phyloP scores from a whole-genome alignment of 1,284 basidiomycete species.

The Naganishia albida region DNA sequence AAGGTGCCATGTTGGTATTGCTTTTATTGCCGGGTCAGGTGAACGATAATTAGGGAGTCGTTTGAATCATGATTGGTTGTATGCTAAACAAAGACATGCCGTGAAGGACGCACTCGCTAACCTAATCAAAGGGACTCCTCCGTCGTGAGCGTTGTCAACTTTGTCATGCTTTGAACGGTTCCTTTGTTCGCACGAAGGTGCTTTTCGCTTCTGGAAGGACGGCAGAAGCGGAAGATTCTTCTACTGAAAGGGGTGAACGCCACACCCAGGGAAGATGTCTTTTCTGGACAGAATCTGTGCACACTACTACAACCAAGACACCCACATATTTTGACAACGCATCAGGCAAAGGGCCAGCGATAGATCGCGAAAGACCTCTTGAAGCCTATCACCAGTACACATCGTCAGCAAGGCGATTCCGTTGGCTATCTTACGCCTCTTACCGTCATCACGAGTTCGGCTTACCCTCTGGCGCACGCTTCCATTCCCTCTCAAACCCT shows the following conservation, averaged over 20 bases:
- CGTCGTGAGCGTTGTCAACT: no score
- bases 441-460: conserved; percentile 10
- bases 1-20: neutral
- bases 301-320: neutral
- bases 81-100: neutral
- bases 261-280: no score
- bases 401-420: neutral
- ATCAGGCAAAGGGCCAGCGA: conserved; percentile 15
- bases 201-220: no score
- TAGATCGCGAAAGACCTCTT: conserved; percentile 20
- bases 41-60: neutral
- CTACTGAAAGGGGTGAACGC: no score
- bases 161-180: neutral
- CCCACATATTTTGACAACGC: neutral
- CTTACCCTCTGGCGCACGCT: conserved; percentile 21
- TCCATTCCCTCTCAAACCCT: conserved; percentile 21
- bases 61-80: neutral
- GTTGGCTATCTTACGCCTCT: neutral
- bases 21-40: neutral
- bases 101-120: neutral
- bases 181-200: no score
- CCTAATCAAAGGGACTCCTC: neutral
- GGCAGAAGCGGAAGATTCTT: no score
- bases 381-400: neutral
- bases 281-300: no score